Evolutionary conservation across 2,329 filamentous ascomycete genomes (phyloP).

Genomic region (Anisogramma anomala): DNA sequence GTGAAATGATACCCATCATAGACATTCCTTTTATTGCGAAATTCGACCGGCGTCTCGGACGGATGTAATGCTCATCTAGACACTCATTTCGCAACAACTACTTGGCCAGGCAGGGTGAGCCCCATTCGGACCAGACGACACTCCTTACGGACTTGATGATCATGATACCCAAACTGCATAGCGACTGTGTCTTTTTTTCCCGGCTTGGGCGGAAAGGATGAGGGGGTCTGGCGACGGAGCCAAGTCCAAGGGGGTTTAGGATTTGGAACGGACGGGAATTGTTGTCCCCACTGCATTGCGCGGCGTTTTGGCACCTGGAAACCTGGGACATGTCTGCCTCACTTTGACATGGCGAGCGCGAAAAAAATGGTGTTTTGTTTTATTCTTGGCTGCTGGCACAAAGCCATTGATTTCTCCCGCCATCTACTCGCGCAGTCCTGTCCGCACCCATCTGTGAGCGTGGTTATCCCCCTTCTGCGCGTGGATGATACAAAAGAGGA

Average conservation of each 20-base stretch:
- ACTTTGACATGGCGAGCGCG: not conserved
- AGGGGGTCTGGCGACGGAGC: not conserved
- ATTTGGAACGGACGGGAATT: not conserved
- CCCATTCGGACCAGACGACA: conserved; percentile 28
- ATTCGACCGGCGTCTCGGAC: conserved; percentile 19
- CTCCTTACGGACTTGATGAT: conserved; percentile 33
- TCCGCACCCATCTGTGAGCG: no score
- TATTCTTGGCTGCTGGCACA: no score
- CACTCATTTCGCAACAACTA: conserved; percentile 19
- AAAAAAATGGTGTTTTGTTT: not conserved
- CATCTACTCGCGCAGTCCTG: no score
- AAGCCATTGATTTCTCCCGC: no score
- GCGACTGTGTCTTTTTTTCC: conserved; percentile 32
- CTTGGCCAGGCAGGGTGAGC: conserved; percentile 21
- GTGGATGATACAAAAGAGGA: no score
- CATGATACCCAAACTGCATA: conserved; percentile 42
- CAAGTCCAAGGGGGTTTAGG: not conserved
- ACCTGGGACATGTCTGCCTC: not conserved
- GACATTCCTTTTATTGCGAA: conserved; percentile 29
- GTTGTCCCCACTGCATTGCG: conserved; percentile 12
- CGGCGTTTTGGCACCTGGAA: conserved; percentile 10
- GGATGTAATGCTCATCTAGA: conserved; percentile 22
- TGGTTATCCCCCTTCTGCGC: no score
- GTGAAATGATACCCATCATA: conserved; percentile 31
- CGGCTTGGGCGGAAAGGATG: not conserved